A percentile compares a stretch with the other conserved stretches of the same genome.
Evolutionary conservation across 441 rosid genomes (phyloP).

Genomic region (Populus hybrid): DNA sequence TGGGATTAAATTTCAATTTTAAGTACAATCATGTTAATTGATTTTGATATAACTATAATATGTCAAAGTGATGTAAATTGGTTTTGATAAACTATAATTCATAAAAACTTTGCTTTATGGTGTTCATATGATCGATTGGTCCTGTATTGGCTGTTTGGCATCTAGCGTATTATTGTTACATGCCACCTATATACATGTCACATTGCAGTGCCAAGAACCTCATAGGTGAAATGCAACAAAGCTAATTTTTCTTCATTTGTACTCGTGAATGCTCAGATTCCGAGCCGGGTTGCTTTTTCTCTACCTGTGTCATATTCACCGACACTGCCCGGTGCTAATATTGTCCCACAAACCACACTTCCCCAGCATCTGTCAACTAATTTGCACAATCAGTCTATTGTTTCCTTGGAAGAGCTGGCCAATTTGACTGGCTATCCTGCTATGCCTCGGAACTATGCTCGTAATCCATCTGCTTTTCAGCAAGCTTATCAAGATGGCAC

Average conservation of each 20-base stretch:
- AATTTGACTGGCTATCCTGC: conserved; percentile 21
- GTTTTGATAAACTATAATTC: not conserved
- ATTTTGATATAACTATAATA: not conserved
- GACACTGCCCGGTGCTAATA: conserved; percentile 16
- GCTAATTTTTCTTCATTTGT: not conserved
- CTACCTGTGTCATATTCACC: conserved; percentile 20
- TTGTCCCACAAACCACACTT: conserved; percentile 13
- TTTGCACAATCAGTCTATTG: conserved; percentile 23
- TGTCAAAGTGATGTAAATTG: not conserved
- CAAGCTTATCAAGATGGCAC: conserved; percentile 26
- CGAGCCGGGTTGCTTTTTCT: conserved; percentile 24
- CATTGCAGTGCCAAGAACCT: not conserved
- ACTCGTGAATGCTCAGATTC: conserved; percentile 20
- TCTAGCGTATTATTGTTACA: not conserved
- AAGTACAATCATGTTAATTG: too few species aligned
- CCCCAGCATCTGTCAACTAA: conserved; percentile 20
- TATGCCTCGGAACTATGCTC: conserved; percentile 20
- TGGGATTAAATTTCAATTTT: too few species aligned
- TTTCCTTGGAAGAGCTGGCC: not conserved
- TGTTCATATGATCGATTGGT: not conserved
- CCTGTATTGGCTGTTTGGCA: not conserved
- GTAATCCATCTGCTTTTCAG: conserved; percentile 26
- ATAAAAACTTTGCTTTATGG: not conserved
- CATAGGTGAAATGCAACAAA: not conserved
- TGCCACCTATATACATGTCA: not conserved